Conservation (phyloP, 371 early-diverging fungal species). For the Apophysomyces variabilis region DNA sequence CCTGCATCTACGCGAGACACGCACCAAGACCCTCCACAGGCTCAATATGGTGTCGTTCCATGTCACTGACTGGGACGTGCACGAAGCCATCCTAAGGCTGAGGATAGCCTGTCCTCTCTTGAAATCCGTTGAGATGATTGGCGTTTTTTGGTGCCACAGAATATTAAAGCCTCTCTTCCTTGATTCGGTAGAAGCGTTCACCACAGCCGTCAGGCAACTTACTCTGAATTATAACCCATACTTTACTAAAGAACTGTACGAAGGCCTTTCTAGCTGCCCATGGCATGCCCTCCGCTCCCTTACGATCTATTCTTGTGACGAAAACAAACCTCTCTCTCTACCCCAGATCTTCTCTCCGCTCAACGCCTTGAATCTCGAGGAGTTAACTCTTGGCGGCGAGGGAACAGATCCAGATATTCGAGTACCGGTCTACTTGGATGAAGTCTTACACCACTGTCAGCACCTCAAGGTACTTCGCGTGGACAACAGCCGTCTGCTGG, state of each 20-base stretch:
- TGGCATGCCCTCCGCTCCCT: background rate
- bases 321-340: background rate
- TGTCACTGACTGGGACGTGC: background rate
- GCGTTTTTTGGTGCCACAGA: background rate
- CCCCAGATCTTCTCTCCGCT: background rate
- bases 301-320: background rate
- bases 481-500: background rate
- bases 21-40: background rate
- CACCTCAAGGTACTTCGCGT: background rate
- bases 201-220: too few species aligned
- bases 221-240: too few species aligned
- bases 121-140: background rate
- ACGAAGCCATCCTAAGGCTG: background rate
- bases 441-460: background rate
- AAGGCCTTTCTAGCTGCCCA: background rate
- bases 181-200: too few species aligned
- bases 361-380: background rate
- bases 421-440: background rate
- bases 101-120: background rate
- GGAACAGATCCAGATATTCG: background rate
- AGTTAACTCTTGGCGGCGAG: background rate
- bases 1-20: background rate
- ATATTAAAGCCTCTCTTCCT: background rate
- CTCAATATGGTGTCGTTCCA: background rate
- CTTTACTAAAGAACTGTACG: too few species aligned